Conservation (phyloP, 2,329 filamentous ascomycete species). For the Diaporthe australafricana region DNA sequence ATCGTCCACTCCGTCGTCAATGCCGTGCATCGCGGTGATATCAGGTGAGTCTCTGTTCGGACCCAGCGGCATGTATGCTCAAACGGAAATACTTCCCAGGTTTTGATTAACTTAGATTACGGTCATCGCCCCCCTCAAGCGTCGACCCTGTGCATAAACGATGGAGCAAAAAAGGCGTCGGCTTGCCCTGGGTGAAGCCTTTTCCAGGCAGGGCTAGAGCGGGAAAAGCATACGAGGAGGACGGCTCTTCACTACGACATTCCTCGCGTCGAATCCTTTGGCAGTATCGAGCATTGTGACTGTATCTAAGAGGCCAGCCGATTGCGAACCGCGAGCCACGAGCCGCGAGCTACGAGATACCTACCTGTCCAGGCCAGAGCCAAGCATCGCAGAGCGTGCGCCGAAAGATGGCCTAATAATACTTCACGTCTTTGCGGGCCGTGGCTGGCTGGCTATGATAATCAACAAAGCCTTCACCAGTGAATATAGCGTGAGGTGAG, state of each 20-base stretch:
- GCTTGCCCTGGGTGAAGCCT: background rate
- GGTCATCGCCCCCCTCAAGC: background rate
- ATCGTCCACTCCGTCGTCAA: background rate
- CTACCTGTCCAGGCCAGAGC: background rate
- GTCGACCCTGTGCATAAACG: background rate
- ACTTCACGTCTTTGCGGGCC: background rate
- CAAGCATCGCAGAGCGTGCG: background rate
- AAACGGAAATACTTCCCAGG: background rate
- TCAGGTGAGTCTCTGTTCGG: slow-evolving; percentile 1
- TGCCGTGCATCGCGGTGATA: slow-evolving; percentile 9
- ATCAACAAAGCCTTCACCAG: background rate
- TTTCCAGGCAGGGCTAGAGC: background rate
- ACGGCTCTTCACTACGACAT: too few relatives aligned
- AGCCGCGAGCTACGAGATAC: background rate
- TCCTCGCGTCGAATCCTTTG: background rate
- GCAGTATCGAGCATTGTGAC: background rate
- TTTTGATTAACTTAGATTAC: background rate
- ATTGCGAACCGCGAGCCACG: background rate
- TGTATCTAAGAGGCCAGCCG: background rate
- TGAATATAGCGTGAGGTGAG: background rate
- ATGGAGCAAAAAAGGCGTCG: background rate
- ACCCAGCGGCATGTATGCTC: background rate
- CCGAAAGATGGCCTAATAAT: background rate
- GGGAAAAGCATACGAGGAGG: background rate
- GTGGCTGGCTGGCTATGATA: background rate